Percentiles rank a stretch among this genome's conserved stretches.
These are phyloP conservation scores for Saturnispora serradocipensis DNA, from an alignment of 805 yeast species.

Conservation along the genomic window DNA sequence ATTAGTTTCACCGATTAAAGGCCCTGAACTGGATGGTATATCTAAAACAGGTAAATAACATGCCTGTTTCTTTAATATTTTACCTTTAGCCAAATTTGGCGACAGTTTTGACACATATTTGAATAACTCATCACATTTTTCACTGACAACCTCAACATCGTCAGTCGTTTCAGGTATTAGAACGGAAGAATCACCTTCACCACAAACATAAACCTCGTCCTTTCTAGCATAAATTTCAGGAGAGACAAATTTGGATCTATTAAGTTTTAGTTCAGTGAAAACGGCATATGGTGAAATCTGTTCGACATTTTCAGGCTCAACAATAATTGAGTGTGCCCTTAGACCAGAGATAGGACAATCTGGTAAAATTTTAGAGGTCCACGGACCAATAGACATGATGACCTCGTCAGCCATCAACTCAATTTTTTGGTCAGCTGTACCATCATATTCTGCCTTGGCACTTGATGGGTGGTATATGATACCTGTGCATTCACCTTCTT, in stretches of 20 bases:
- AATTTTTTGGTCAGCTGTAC: slow-evolving; percentile 27
- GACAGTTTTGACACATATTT: slow-evolving; percentile 71
- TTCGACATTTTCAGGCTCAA: slow-evolving; percentile 64
- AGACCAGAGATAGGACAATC: slow-evolving; percentile 92
- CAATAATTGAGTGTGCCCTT: slow-evolving; percentile 90
- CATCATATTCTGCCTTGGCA: slow-evolving; percentile 28
- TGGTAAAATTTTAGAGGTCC: slow-evolving; percentile 88
- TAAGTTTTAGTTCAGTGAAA: slow-evolving; percentile 81
- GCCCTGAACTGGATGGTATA: slow-evolving; percentile 88
- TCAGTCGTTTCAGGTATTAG: slow-evolving; percentile 91
- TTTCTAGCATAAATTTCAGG: slow-evolving; percentile 94
- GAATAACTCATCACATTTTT: slow-evolving; percentile 82
- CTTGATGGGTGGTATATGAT: slow-evolving; percentile 44
- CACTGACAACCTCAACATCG: slow-evolving; percentile 80
- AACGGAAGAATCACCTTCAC: slow-evolving; percentile 89
- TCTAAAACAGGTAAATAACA: slow-evolving; percentile 93
- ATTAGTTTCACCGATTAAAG: slow-evolving; percentile 88
- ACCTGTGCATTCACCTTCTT: slow-evolving; percentile 64
- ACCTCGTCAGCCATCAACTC: slow-evolving; percentile 62
- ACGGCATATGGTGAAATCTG: slow-evolving; percentile 87
- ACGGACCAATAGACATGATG: slow-evolving; percentile 88
- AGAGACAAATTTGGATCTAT: slow-evolving; percentile 58
- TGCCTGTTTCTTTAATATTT: slow-evolving; percentile 77
- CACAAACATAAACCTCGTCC: slow-evolving; percentile 95
- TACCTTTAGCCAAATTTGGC: slow-evolving; percentile 61